Conservation (phyloP, 208 protist species). For the Crithidia fasciculata region DNA sequence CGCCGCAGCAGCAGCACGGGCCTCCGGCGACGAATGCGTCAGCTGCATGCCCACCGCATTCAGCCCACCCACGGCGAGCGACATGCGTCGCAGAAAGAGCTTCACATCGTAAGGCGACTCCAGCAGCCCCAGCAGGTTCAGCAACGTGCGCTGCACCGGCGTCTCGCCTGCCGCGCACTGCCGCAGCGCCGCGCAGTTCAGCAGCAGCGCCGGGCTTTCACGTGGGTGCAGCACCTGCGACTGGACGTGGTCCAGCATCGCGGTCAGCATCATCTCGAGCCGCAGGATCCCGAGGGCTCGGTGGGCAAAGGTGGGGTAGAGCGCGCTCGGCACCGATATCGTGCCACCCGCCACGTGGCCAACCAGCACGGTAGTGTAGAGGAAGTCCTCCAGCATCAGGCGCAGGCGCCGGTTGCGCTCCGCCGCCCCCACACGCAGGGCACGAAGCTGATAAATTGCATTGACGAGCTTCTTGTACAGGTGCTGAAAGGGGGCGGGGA, state of each 20-base stretch:
- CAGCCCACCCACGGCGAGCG: conserved; percentile 63
- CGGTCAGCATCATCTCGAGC: conserved; percentile 40
- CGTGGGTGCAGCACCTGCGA: conserved; percentile 36
- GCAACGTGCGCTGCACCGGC: conserved; percentile 46
- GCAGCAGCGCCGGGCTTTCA: conserved; percentile 49
- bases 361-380: conserved; percentile 48
- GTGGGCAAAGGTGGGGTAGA: conserved; percentile 43
- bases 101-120: conserved; percentile 42
- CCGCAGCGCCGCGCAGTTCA: conserved; percentile 56
- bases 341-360: conserved; percentile 27
- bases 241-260: conserved; percentile 45
- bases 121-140: conserved; percentile 47
- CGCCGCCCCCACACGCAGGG: conserved; percentile 41
- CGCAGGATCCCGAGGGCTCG: conserved; percentile 35
- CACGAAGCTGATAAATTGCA: conserved; percentile 46
- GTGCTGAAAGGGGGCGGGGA: conserved; percentile 28
- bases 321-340: conserved; percentile 24
- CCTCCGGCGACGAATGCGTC: conserved; percentile 46
- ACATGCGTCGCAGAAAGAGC: conserved; percentile 72
- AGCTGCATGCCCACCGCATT: conserved; percentile 72
- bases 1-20: conserved; percentile 41
- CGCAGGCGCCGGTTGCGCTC: conserved; percentile 54
- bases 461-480: conserved; percentile 50
- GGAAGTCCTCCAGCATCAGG: conserved; percentile 62
- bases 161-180: conserved; percentile 43